These are phyloP conservation scores for Pichia inconspicua DNA, from an alignment of 1,139 yeast species.

Conservation along the genomic window DNA sequence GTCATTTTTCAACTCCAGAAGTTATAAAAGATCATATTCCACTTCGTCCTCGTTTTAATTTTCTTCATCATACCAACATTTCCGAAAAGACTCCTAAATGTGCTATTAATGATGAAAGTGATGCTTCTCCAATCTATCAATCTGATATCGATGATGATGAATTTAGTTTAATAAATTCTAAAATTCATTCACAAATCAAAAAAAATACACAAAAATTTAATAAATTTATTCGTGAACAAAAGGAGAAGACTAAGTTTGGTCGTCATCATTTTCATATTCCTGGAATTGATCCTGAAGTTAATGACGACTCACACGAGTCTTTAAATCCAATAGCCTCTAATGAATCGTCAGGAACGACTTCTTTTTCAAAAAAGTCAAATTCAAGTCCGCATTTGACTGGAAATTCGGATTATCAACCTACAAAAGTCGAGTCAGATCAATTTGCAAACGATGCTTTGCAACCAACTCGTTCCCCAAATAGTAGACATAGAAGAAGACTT, in stretches of 20 bases:
- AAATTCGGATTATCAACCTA: background rate
- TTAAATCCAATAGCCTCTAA: background rate
- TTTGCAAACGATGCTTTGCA: background rate
- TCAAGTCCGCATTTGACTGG: background rate
- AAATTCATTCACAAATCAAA: conserved; percentile 5
- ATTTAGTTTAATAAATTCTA: conserved; percentile 3
- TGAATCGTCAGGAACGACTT: background rate
- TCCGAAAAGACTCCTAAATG: background rate
- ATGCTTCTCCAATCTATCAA: background rate
- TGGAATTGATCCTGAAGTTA: conserved; percentile 8
- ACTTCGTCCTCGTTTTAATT: background rate
- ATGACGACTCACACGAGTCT: background rate
- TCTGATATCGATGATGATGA: conserved; percentile 2
- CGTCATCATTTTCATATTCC: conserved; percentile 8
- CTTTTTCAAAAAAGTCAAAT: background rate
- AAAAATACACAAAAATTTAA: conserved; percentile 1
- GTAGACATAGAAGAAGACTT: conserved; percentile 25
- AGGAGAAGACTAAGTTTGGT: background rate
- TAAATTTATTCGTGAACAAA: conserved; percentile 1
- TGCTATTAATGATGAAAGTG: background rate
- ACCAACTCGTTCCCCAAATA: conserved; percentile 1
- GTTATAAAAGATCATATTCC: background rate
- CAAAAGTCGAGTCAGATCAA: background rate
- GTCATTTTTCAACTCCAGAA: conserved; percentile 3
- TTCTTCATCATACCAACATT: background rate